Evolutionary conservation across 192 early-diverging fungal species (phyloP), one percentile per base, ranked within the genome.

Genomic region (Diversispora eburnea): DNA sequence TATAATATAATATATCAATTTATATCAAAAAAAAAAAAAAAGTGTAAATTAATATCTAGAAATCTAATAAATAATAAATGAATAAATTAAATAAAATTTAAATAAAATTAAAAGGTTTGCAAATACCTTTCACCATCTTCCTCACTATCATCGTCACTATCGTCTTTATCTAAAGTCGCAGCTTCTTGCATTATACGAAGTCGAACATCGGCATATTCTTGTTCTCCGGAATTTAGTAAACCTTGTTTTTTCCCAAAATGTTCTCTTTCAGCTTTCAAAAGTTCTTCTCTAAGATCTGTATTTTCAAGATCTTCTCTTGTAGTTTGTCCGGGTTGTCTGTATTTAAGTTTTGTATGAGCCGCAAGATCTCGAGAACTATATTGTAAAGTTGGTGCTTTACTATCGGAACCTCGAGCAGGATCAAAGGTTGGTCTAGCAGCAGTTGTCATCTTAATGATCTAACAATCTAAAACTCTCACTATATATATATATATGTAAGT

Each of bases 311-410:
- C 91, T 56, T 80, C 79, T 17, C 77, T 77, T 55, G 77, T 80
- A n/a, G 86, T 83, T 73, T 91, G 91, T 0, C 89, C 92, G 5
- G 85, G 83, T 75, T 88, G 85, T 77, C 88, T 88, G 70, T 84
- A 90, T 74, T 94, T 94, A 73, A 94, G 87, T 72, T 86, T 88
- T 33, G 90, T 92, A 62, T 94, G 90, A 41, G 88, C 84, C 13
- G 91, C 85, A 41, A 94, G 78, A 78, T 91, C 92, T 61, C 88
- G 86, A 42, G 88, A 82, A 39, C 88, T 87, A 41, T 85, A 86
- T 74, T 87, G 83, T 39, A 87, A 85, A 39, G 89, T 88, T 25
- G 90, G 81, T 54, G 84, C 87, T 64, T 85, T 80, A 47, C 78
- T 82, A 20, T 83, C 88, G 62, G 88, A 85, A 67, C 91, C 91